Conservation (phyloP, 352 stramenopile genomes). For the Pythium catenulatum region DNA sequence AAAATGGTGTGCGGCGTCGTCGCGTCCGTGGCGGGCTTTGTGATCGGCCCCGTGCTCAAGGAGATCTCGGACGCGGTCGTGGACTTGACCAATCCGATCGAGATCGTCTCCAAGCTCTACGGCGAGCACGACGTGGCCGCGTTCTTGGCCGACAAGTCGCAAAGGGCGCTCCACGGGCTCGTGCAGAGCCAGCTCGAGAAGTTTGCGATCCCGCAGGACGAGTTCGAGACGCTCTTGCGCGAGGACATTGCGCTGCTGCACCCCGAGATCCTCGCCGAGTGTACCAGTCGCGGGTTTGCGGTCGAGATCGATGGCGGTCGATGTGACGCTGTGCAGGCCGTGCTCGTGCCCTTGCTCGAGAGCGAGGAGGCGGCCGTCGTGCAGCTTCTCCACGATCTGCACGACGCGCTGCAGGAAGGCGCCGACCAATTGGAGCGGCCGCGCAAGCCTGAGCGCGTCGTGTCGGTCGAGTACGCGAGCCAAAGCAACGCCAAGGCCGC, state of each 20-base stretch:
- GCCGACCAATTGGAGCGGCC: too few relatives aligned
- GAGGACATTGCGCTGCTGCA: conserved; percentile 50
- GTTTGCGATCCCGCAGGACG: conserved; percentile 18
- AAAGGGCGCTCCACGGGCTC: neutral
- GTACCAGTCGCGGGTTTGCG: neutral
- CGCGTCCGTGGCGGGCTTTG: conserved; percentile 50
- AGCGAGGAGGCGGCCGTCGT: conserved; percentile 8
- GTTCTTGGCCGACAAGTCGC: conserved; percentile 10
- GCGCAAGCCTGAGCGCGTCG: too few relatives aligned
- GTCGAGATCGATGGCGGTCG: conserved; percentile 8
- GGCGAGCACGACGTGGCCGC: conserved; percentile 25
- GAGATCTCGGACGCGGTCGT: conserved; percentile 55
- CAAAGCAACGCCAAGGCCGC: too few relatives aligned
- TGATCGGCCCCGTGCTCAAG: conserved; percentile 56
- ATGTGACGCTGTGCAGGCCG: neutral
- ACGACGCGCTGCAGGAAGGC: neutral
- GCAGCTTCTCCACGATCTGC: conserved; percentile 27
- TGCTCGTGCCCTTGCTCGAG: neutral
- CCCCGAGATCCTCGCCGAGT: conserved; percentile 40
- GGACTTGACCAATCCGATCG: conserved; percentile 58
- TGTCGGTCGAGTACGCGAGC: too few relatives aligned
- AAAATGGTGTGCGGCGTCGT: conserved; percentile 52
- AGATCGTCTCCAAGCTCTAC: conserved; percentile 46
- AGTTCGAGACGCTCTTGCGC: conserved; percentile 52
- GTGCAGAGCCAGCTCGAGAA: conserved; percentile 16